Evolutionary conservation across 2,329 filamentous ascomycete genomes (phyloP), one percentile per base, ranked within the genome.

Genomic region (Pestalotiopsis fici): DNA sequence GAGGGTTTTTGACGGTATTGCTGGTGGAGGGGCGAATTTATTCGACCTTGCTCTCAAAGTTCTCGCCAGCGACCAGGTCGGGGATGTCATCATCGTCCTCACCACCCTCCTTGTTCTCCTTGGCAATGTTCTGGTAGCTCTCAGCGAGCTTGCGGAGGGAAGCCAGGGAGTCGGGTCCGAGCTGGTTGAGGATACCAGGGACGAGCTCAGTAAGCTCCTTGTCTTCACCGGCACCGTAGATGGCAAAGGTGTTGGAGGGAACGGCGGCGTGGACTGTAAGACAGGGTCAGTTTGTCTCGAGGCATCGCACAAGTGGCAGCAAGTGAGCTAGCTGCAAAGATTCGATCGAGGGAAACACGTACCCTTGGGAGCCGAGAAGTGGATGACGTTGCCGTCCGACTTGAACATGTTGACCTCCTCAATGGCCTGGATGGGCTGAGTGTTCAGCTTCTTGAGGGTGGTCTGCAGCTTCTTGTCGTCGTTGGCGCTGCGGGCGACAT

Each of bases 351-450:
- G 28, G 23, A 31, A 27, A 50, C 15, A 86, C 89, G 80, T 86
- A 98, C 96, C 96, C 89, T 98, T 98, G 77, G 96, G 96, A 79
- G 93, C 93, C 78, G 94, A 92, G 83, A 99, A 99, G 90, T 99
- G 96, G 80, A 99, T 98, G 83, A 99, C 96, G 84, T 99, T 99
- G 83, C 96, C 96, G 82, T 99, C 96, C 81, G 93, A 92, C 93
- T 99, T 99, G 92, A 99, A 99, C 96, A 99, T 99, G 92, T 99
- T 99, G 83, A 99, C 96, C 88, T 99, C 96, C 91, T 99, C 96
- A 78, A 99, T 99, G 74, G 93, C 94, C 88, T 97, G 95, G 85
- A 99, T 98, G 78, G 96, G 96, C 90, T 99, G 96, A 69, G 97
- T 95, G 86, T 98, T 98, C 83, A 99, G 91, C 92, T 99, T 99